Evolutionary conservation across 2,329 filamentous ascomycete species (phyloP), one percentile per base, ranked within the genome.

Genomic region (Penicillium hesseltinei): DNA sequence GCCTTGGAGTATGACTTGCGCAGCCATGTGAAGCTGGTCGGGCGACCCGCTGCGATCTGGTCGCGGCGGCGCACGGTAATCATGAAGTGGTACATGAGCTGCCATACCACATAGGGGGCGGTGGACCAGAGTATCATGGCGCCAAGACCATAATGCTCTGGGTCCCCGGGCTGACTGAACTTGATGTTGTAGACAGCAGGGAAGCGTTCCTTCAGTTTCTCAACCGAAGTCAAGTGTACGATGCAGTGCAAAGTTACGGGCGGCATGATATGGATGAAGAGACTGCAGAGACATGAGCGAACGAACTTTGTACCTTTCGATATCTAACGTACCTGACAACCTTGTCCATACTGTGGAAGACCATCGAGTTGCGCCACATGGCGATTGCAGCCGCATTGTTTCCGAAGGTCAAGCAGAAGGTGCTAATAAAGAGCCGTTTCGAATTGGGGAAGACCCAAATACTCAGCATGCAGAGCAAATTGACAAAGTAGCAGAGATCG

Each of bases 211-310:
- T 82, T 79, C 69, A 95, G 89, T 42, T 83, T 73, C 23, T 86
- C 84, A 1, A 84, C 75, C 0, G 88, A 77, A 13, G 92, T 81
- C 21, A 97, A 81, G 72, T 99, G 94, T 17, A 96, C 90, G 15
- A 99, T 82, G 71, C 91, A 95, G 75, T 99, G 94, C 13, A 99
- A 83, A 1, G 92, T 91, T 6, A 90, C 93, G 64, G 92, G 96
- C 1, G 94, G 94, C 93, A 99, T 99, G 69, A 99, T 96, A 75
- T 99, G 94, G 66, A 99, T 97, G 78, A 99, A 99, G n/a, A 99
- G 82, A 73, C 86, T 88, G 60, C 9, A 42, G 9, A 42, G 33
- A 33, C 23, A 23, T 61, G 39, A 57, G 51, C 47, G 15, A 19
- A 47, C 13, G 33, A 25, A 21, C 23, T 13, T 25, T 2, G 7